Evolutionary conservation across 2,329 filamentous ascomycete genomes (phyloP).

Genomic region (Esteya vermicola): DNA sequence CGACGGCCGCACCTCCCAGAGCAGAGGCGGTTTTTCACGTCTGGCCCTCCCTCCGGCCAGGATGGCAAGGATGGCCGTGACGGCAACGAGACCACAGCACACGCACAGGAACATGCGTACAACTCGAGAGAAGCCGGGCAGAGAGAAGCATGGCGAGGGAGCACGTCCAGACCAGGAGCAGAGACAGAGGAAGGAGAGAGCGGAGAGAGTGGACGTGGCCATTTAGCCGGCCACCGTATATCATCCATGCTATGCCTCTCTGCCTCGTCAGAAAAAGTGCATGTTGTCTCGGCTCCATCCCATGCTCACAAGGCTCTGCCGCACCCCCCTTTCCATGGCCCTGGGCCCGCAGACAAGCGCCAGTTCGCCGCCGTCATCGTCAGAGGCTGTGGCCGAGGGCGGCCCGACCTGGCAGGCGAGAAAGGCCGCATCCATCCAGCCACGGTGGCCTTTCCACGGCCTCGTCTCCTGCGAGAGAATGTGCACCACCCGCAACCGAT

Average conservation of each 20-base stretch:
- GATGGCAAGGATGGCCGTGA: neutral
- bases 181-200: too few species aligned
- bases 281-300: conserved; percentile 63
- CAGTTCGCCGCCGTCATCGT: conserved; percentile 34
- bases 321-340: conserved; percentile 55
- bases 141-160: too few species aligned
- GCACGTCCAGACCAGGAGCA: too few species aligned
- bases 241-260: neutral
- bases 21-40: too few species aligned
- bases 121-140: too few species aligned
- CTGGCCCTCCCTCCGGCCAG: too few species aligned
- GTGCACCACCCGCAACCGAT: conserved; percentile 51
- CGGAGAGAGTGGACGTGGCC: too few species aligned
- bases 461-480: conserved; percentile 48
- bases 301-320: conserved; percentile 33
- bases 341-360: conserved; percentile 70
- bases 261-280: conserved; percentile 49
- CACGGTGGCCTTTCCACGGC: conserved; percentile 52
- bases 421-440: conserved; percentile 50
- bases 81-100: neutral
- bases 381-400: conserved; percentile 12
- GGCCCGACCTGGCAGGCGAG: conserved; percentile 40
- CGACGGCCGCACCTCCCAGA: conserved; percentile 1
- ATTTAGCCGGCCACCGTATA: too few species aligned
- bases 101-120: too few species aligned